Evolutionary conservation across 2,329 filamentous ascomycete genomes (phyloP), one percentile per base, ranked within the genome.

Genomic region (Penicillium sp.): DNA sequence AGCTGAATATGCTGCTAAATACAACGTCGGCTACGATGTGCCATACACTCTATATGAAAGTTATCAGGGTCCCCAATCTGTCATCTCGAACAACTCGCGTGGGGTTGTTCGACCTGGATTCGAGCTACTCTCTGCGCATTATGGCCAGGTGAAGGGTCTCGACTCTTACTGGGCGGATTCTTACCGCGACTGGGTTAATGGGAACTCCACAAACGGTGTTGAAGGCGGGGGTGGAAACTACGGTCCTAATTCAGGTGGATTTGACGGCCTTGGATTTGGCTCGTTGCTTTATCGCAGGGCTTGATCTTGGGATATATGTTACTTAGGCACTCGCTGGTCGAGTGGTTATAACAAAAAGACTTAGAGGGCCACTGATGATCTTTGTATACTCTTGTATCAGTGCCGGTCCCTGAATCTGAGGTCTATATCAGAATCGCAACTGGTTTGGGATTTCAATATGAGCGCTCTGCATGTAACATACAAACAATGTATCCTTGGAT

Each of bases 211-310:
- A 0, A 58, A 53, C n/a, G 74, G 73, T 8, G 72, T 71, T 4
- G 77, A 79, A 56, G 77, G 77, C 0, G 77, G 77, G 18, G 76
- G 75, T 48, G 76, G 77, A 10, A 65, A 78, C 53, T 79, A 78
- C 54, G 75, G 74, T 6, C 31, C 66, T 13, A 74, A 55, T 39
- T 73, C 69, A 31, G 76, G 76, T 4, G 76, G 76, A 0, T 79
- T 70, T 54, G 77, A 79, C 57, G 67, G 72, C 38, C 61, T 75
- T 16, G 72, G 72, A 0, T 71, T 68, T 57, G 71, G 71, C 0
- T 72, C 69, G 38, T 53, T 73, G 50, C 54, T 71, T 24, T 72
- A 73, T 62, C 45, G 45, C 3, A 7, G 21, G 16, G 2, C 38
- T 18, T 18, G n/a, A 40, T 6, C 8, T 27, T 27, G 24, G 8